Conservation (phyloP, 2,329 filamentous ascomycete species). For the Monosporascus sp. region DNA sequence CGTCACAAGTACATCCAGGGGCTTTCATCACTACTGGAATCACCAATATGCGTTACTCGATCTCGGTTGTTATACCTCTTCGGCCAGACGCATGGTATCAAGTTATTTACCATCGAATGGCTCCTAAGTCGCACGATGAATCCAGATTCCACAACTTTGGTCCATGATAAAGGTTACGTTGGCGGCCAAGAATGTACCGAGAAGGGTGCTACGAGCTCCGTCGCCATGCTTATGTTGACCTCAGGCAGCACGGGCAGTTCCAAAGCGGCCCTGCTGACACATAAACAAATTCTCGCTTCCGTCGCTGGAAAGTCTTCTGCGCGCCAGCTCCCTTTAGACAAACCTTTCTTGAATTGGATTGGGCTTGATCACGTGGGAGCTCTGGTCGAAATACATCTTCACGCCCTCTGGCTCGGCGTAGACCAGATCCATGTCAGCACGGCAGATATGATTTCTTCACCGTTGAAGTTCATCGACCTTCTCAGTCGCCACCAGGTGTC, state of each 20-base stretch:
- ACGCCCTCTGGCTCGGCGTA: conserved; percentile 34
- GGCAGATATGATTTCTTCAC: conserved; percentile 34
- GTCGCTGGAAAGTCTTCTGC: conserved; percentile 32
- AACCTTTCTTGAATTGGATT: conserved; percentile 42
- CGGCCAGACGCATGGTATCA: conserved; percentile 7
- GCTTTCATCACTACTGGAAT: conserved; percentile 3
- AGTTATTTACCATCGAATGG: background rate
- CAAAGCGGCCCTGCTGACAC: conserved; percentile 42
- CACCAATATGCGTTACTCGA: conserved; percentile 13
- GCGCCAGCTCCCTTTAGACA: conserved; percentile 19
- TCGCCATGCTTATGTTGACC: conserved; percentile 44
- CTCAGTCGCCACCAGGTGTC: conserved; percentile 35
- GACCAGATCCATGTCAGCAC: conserved; percentile 41
- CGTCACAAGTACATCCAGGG: conserved; percentile 12
- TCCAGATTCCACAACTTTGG: too few relatives aligned
- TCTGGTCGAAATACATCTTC: conserved; percentile 46
- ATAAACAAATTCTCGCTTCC: conserved; percentile 36
- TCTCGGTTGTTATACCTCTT: conserved; percentile 2
- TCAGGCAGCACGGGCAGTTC: conserved; percentile 46
- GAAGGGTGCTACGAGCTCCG: too few relatives aligned
- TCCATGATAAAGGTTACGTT: background rate
- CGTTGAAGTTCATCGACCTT: conserved; percentile 31
- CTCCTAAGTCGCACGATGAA: too few relatives aligned
- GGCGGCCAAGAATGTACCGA: conserved; percentile 9
- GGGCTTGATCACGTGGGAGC: conserved; percentile 49